These are phyloP conservation scores for Hypoxylon crocopeplum DNA, from an alignment of 495 filamentous ascomycete genomes.

Conservation along the genomic window DNA sequence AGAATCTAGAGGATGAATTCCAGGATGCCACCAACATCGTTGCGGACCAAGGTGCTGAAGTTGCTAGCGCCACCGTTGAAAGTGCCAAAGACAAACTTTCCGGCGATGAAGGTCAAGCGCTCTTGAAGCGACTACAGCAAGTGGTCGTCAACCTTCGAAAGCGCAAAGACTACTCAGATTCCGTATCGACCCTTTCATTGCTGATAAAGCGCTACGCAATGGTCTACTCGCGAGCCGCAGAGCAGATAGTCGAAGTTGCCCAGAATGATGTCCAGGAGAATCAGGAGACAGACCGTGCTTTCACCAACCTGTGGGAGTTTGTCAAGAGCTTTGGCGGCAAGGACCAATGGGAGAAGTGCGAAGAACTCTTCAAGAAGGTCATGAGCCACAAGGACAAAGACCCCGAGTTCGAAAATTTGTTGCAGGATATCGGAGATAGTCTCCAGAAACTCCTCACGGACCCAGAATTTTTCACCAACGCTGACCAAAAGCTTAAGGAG, in stretches of 20 bases:
- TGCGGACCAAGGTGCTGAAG: conserved; percentile 66
- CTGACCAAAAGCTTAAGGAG: conserved; percentile 71
- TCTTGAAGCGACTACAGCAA: conserved; percentile 77
- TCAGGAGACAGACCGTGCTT: conserved; percentile 73
- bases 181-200: conserved; percentile 76
- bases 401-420: conserved; percentile 80
- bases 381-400: conserved; percentile 77
- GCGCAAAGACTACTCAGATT: conserved; percentile 82
- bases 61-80: conserved; percentile 67
- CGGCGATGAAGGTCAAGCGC: conserved; percentile 72
- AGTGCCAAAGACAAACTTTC: conserved; percentile 73
- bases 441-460: conserved; percentile 86
- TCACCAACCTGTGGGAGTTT: conserved; percentile 78
- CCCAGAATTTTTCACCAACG: conserved; percentile 79
- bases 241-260: conserved; percentile 65
- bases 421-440: conserved; percentile 72
- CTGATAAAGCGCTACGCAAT: conserved; percentile 80
- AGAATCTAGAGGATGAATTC: conserved; percentile 68
- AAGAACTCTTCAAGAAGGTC: conserved; percentile 69
- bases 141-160: conserved; percentile 76
- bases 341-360: conserved; percentile 76
- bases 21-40: conserved; percentile 69
- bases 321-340: conserved; percentile 78
- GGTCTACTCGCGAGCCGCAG: conserved; percentile 74
- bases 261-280: conserved; percentile 76